Evolutionary conservation across 345 rosid species (phyloP), one percentile per base, ranked within the genome.

Genomic region (Hibiscus mutabilis): DNA sequence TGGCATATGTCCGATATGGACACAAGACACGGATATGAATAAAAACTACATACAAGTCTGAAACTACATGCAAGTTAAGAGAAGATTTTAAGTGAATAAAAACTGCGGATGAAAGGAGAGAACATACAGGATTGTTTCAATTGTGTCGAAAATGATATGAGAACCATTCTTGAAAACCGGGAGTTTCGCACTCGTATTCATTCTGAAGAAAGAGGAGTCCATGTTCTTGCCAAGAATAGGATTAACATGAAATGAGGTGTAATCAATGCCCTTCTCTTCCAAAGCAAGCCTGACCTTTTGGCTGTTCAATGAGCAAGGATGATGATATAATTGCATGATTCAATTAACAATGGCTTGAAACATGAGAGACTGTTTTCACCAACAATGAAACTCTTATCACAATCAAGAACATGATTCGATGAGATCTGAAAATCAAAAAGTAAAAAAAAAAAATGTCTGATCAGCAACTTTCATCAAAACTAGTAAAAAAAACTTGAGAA

Each of bases 211-310:
- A n/a, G 86, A 87, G n/a, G 93, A 66, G 64, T 85, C 89, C 90
- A 91, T 86, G 74, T 87, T 89, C 85, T 90, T 87, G 75, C 91
- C 97, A 3, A 86, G 85, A 68, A 87, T 73, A 31, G 97, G 96
- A 77, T 87, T 94, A 68, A 83, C 89, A 88, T 88, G 96, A 82
- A 84, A 82, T 10, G 98, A 94, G 64, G 97, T 90, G 81, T 94
- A 94, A 71, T 91, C 98, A 29, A 94, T 82, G 66, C 88, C 89
- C 82, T 88, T 89, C 87, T 94, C 98, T 81, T 94, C 98, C 83
- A 88, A 79, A 68, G 91, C 91, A 35, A 94, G 81, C 71, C 96
- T 83, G 68, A 91, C 95, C 79, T 85, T 89, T 83, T 91, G 97
- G 82, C 96, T 86, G 80, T 94, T 93, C 76, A 90, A 35, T 56